Base-by-base conservation (phyloP, 1,284 basidiomycete species). In the Cystobasidiaceae sp. region DNA sequence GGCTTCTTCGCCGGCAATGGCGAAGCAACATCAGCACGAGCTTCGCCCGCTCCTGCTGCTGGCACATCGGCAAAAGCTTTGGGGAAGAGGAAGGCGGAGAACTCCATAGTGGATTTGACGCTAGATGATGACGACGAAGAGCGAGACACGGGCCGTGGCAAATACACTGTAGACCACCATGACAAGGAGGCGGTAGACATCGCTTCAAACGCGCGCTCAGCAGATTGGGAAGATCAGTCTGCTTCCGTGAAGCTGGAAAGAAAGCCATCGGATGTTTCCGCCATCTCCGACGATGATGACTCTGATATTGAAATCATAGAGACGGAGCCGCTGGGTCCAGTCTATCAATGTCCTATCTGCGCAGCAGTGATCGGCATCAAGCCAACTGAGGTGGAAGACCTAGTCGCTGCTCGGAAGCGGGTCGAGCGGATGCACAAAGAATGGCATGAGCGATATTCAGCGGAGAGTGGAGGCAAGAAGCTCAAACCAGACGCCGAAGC, bases 1-100 rank as follows among this genome's bases (percentile, higher is more conserved):
- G 84, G 85, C 0, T 98, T 97, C 78, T 85, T 97, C 67, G 70
- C 77, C 56, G 75, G 76, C 34, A 23, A 5, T 8, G 23, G 48
- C 21, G 17, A n/a, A 3, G 25, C 4, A 11, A n/a, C 21, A 15
- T 23, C 19, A 13, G 43, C 32, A 0, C 56, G 34, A 28, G 37
- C n/a, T 11, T 54, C 46, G 11, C 43, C 27, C 30, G 27, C 27
- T 4, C 39, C 21, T 23, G 11, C 25, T 19, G 8, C 23, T 43
- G 17, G 19, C 23, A 37, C 33, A 34, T 45, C 48, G 28, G 55
- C 46, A 28, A 70, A 59, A 37, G 45, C 55, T 33, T 39, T 44
- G 57, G 58, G 54, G n/a, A 76, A 75, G 54, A 68, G 72, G 9
- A 75, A 73, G 56, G 72, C 56, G 8, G 50, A 33, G 3, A 30